These are phyloP conservation scores for Picocystis sp. DNA, from an alignment of 163 green algal species.

Conservation along the genomic window DNA sequence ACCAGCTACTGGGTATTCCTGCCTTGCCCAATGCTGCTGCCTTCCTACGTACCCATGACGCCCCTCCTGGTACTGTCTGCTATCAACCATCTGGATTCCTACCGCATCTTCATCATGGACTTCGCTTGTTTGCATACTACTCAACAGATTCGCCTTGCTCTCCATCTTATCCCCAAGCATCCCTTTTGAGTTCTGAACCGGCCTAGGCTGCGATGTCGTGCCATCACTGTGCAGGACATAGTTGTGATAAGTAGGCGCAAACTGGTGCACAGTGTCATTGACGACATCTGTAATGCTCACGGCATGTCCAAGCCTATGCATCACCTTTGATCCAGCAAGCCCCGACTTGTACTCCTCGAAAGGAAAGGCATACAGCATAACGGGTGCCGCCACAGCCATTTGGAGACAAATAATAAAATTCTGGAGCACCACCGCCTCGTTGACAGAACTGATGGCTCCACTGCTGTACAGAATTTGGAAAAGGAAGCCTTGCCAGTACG, in stretches of 20 bases:
- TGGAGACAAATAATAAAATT: conserved; percentile 90
- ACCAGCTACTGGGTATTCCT: too few species aligned
- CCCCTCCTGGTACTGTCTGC: too few species aligned
- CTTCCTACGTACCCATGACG: too few species aligned
- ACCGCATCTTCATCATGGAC: too few species aligned
- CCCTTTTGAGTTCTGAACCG: too few species aligned
- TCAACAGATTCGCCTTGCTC: too few species aligned
- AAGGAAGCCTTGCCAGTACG: conserved; percentile 77
- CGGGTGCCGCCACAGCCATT: conserved; percentile 71
- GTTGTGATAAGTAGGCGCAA: conserved; percentile 82
- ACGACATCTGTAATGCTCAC: conserved; percentile 86
- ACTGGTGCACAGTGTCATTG: conserved; percentile 74
- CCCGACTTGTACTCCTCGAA: conserved; percentile 55
- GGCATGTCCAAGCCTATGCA: conserved; percentile 56
- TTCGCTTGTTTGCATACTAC: too few species aligned
- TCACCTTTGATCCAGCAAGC: conserved; percentile 8
- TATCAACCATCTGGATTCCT: too few species aligned
- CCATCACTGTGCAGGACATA: conserved; percentile 88
- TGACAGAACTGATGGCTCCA: conserved; percentile 28
- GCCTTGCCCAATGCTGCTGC: too few species aligned
- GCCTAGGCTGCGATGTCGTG: background rate
- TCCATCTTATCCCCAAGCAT: too few species aligned
- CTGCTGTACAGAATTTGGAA: conserved; percentile 5
- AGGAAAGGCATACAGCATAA: conserved; percentile 81
- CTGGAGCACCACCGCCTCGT: conserved; percentile 64